Conservation (phyloP, 257 asterid genomes). For the Petunia secreta region DNA sequence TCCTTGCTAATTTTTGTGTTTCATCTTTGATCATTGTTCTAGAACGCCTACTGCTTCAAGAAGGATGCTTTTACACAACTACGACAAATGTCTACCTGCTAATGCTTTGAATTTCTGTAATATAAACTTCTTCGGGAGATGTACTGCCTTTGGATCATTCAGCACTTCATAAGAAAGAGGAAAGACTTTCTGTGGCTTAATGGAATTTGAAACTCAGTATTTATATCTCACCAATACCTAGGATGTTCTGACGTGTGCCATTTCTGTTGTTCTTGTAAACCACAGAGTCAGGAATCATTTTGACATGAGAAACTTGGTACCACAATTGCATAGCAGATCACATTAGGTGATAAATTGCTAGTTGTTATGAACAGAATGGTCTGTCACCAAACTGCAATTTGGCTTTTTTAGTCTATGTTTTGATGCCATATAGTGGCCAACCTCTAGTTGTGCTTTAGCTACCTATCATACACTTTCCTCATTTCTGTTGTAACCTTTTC, state of each 20-base stretch:
- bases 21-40: constrained; percentile 17
- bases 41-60: neutral
- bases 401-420: neutral
- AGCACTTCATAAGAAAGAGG: neutral
- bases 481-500: neutral
- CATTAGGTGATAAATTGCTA: neutral
- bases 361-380: neutral
- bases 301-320: neutral
- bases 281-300: neutral
- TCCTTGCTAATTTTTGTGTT: neutral
- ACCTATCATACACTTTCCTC: neutral
- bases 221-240: neutral
- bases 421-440: neutral
- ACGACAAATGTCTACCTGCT: neutral
- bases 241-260: neutral
- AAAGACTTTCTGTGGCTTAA: neutral
- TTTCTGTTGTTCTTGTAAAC: neutral
- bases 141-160: neutral
- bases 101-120: neutral
- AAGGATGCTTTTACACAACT: neutral
- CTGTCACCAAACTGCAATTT: neutral
- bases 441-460: neutral
- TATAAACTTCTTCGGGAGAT: neutral
- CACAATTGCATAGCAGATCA: neutral
- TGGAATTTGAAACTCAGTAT: neutral